A percentile compares a stretch with the other conserved stretches of the same genome.
Conservation (phyloP, 306 rosid genomes). For the Acacia crassicarpa region DNA sequence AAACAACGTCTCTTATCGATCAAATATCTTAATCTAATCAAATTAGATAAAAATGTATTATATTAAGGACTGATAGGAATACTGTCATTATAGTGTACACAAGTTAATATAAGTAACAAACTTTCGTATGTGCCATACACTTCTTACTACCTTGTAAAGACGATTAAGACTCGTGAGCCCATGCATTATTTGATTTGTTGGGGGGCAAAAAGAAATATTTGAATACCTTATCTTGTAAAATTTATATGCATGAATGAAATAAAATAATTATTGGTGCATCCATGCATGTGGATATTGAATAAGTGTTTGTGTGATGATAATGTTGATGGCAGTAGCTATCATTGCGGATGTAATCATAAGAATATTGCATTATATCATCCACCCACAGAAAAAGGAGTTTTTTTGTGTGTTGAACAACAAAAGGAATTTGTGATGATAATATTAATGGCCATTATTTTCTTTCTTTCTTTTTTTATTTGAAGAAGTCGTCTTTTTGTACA, state of each 20-base stretch:
- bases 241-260: not conserved
- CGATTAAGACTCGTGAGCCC: not conserved
- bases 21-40: no score
- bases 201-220: not conserved
- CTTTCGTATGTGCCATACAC: not conserved
- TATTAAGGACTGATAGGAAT: no score
- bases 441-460: not conserved
- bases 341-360: conserved; percentile 33
- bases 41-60: no score
- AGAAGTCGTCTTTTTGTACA: not conserved
- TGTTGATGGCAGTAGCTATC: conserved; percentile 29
- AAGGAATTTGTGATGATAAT: not conserved
- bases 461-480: not conserved
- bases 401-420: not conserved
- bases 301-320: conserved; percentile 17
- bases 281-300: not conserved
- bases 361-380: conserved; percentile 31
- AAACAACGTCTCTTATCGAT: no score
- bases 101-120: no score
- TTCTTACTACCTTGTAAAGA: not conserved
- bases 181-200: not conserved
- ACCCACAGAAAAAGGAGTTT: not conserved
- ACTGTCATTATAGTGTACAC: no score
- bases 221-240: not conserved
- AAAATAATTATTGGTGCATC: not conserved